Evolutionary conservation across 129 eudicot species (phyloP).

Genomic region (Pulicaria dysenterica): DNA sequence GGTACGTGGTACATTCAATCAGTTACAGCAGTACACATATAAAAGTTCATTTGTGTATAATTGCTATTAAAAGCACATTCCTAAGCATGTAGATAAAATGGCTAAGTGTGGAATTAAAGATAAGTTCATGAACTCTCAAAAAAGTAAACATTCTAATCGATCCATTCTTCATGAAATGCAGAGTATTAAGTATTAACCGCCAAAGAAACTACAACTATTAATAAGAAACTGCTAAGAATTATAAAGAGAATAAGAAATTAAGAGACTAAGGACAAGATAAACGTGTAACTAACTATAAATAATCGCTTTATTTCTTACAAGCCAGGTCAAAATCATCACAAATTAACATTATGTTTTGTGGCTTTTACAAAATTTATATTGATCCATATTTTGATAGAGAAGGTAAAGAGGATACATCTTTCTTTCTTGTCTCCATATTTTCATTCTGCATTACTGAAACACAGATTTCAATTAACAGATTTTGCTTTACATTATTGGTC

Average conservation of each 20-base stretch:
- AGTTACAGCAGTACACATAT: too few species aligned
- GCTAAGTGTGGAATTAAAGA: too few species aligned
- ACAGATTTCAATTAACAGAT: neutral
- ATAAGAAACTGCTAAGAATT: too few species aligned
- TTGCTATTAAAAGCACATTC: too few species aligned
- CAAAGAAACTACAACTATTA: too few species aligned
- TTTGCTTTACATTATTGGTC: neutral
- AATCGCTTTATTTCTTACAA: conserved; percentile 15
- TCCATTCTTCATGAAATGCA: neutral
- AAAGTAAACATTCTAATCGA: too few species aligned
- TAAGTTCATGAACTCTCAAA: too few species aligned
- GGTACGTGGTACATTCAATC: too few species aligned
- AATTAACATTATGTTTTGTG: neutral
- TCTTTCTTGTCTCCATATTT: conserved; percentile 1
- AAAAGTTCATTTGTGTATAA: too few species aligned
- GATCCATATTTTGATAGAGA: neutral
- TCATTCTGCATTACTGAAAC: neutral
- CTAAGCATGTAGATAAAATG: too few species aligned
- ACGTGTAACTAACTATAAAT: neutral
- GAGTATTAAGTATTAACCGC: neutral
- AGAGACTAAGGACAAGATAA: neutral
- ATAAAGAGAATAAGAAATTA: too few species aligned
- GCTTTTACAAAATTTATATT: neutral
- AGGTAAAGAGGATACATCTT: conserved; percentile 8
- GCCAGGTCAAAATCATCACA: conserved; percentile 14